A percentile compares a stretch with the other conserved stretches of the same genome.
phyloP scores from a whole-genome alignment of 2,329 filamentous ascomycete genomes.

The Microcyclospora pomicola region DNA sequence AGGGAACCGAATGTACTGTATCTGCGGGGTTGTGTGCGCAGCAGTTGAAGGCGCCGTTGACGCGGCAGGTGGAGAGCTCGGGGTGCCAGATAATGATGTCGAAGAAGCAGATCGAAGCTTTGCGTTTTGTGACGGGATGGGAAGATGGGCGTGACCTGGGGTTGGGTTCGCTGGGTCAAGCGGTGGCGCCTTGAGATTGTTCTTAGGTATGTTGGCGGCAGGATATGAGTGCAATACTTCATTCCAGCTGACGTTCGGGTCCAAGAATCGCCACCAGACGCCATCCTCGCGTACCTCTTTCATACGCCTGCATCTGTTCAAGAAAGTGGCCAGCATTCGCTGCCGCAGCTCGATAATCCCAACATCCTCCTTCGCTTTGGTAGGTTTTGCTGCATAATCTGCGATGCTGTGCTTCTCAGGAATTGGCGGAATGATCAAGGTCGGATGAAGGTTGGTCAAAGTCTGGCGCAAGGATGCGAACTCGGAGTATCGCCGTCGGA shows the following conservation, averaged over 20 bases:
- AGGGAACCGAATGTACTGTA: conserved; percentile 68
- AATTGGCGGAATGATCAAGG: conserved; percentile 88
- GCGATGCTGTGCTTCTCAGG: conserved; percentile 98
- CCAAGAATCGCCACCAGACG: conserved; percentile 94
- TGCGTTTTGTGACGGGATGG: conserved; percentile 70
- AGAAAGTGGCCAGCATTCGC: conserved; percentile 88
- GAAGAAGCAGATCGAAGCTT: conserved; percentile 54
- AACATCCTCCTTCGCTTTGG: conserved; percentile 92
- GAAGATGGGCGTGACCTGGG: conserved; percentile 72
- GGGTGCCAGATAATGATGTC: conserved; percentile 37
- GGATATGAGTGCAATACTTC: conserved; percentile 92
- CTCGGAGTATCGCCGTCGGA: conserved; percentile 88
- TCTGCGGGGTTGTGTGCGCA: conserved; percentile 44
- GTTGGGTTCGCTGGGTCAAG: conserved; percentile 88
- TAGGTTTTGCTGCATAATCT: conserved; percentile 94
- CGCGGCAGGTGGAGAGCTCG: conserved; percentile 39
- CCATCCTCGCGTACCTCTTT: conserved; percentile 82
- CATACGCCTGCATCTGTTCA: conserved; percentile 89
- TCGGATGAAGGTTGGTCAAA: conserved; percentile 82
- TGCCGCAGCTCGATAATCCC: conserved; percentile 94
- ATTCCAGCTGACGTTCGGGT: conserved; percentile 93
- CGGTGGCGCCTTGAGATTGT: conserved; percentile 87
- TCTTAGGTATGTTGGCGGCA: conserved; percentile 82
- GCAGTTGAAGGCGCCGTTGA: conserved; percentile 38
- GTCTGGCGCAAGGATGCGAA: conserved; percentile 84